Conservation (phyloP, 768 basidiomycete genomes). For the Paxillus involutus region DNA sequence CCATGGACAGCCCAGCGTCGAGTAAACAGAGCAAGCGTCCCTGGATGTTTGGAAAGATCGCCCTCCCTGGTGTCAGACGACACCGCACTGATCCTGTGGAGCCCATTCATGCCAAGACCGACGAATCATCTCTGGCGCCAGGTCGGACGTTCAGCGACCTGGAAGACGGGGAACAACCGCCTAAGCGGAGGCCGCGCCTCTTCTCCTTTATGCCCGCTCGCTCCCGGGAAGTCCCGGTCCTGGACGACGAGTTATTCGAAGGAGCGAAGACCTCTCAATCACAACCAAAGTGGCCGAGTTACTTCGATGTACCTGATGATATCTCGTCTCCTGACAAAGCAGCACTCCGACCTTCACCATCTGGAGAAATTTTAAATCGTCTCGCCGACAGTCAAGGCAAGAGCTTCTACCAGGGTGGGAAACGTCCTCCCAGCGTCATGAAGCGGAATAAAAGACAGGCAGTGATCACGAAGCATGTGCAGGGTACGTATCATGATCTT, state of each 20-base stretch:
- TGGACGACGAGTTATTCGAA: conserved; percentile 26
- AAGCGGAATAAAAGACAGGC: conserved; percentile 35
- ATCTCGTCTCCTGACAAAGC: conserved; percentile 14
- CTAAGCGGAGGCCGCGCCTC: conserved; percentile 6
- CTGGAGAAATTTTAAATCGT: not conserved
- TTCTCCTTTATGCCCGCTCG: conserved; percentile 17
- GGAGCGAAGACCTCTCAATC: conserved; percentile 25
- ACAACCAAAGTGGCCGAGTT: conserved; percentile 22
- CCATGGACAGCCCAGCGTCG: conserved; percentile 5
- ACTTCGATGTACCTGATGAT: conserved; percentile 20
- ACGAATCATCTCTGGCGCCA: not conserved
- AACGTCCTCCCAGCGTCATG: conserved; percentile 28
- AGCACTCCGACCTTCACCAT: conserved; percentile 4
- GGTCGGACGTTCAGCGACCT: conserved; percentile 3
- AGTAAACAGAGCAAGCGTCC: conserved; percentile 7
- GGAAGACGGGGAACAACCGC: conserved; percentile 8
- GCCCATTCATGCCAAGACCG: not conserved
- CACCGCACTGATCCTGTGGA: not conserved
- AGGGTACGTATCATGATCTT: conserved; percentile 35
- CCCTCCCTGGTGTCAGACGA: not conserved
- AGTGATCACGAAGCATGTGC: conserved; percentile 42
- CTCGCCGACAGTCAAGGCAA: conserved; percentile 16
- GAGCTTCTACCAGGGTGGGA: conserved; percentile 31
- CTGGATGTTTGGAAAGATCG: not conserved
- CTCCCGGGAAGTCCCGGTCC: conserved; percentile 7